Evolutionary conservation across 176 grass and related monocot genomes (phyloP).

Genomic region (Lolium multiflorum): DNA sequence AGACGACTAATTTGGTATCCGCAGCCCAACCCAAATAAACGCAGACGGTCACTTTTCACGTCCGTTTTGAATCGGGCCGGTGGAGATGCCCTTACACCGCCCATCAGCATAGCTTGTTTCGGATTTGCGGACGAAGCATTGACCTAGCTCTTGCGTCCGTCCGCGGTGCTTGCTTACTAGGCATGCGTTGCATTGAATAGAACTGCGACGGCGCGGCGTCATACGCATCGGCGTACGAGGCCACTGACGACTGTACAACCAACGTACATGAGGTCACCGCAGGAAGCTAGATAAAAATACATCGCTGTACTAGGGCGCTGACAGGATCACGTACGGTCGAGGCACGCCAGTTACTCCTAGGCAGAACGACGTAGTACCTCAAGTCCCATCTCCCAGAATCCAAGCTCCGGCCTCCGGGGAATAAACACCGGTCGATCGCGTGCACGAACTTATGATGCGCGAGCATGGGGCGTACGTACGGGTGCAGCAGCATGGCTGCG

Average conservation of each 20-base stretch:
- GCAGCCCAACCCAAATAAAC: too few species aligned
- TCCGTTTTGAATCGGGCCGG: too few species aligned
- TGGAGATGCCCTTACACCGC: too few species aligned
- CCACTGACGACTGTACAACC: slow-evolving; percentile 31
- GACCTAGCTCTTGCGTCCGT: too few species aligned
- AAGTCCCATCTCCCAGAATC: background rate
- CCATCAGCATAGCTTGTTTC: too few species aligned
- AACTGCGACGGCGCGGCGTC: slow-evolving; percentile 18
- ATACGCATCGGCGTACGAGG: slow-evolving; percentile 23
- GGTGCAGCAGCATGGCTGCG: slow-evolving; percentile 37
- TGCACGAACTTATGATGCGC: too few species aligned
- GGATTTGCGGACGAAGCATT: too few species aligned
- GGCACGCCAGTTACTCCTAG: background rate
- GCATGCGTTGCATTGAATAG: slow-evolving; percentile 44
- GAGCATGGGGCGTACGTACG: background rate
- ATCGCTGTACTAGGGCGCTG: background rate
- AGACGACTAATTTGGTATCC: too few species aligned
- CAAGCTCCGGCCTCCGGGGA: background rate
- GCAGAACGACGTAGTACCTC: background rate
- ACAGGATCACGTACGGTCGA: slow-evolving; percentile 21
- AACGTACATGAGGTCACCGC: slow-evolving; percentile 35
- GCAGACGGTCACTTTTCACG: too few species aligned
- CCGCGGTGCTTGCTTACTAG: too few species aligned
- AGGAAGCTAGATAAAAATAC: background rate
- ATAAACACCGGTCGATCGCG: slow-evolving; percentile 11